These are phyloP conservation scores for Backusella circina DNA, from an alignment of 192 early-diverging fungal genomes.

Conservation along the genomic window DNA sequence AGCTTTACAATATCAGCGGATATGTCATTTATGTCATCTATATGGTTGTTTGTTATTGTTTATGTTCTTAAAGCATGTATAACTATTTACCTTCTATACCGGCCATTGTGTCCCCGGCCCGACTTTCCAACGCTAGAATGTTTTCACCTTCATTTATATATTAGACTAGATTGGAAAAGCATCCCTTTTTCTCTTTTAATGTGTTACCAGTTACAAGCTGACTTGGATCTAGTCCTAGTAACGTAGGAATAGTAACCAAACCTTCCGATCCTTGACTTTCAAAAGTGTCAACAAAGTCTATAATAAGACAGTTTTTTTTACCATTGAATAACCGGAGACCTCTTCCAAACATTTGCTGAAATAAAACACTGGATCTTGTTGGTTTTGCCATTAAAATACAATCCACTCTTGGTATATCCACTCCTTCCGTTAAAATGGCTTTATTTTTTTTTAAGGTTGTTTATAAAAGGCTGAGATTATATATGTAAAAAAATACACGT, in stretches of 20 bases:
- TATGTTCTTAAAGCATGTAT: too few relatives aligned
- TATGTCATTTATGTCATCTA: background rate
- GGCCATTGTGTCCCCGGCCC: conserved; percentile 1
- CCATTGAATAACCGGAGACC: conserved; percentile 66
- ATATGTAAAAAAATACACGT: conserved; percentile 19
- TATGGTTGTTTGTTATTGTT: background rate
- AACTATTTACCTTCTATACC: background rate
- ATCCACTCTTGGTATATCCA: conserved; percentile 88
- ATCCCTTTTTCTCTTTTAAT: background rate
- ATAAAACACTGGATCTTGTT: conserved; percentile 77
- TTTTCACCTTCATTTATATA: background rate
- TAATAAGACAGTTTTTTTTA: conserved; percentile 76
- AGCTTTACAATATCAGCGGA: conserved; percentile 18
- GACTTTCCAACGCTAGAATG: background rate
- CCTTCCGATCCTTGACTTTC: conserved; percentile 30
- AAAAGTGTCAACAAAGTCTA: conserved; percentile 87
- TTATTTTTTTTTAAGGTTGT: background rate
- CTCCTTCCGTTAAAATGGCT: conserved; percentile 61
- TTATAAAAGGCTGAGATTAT: background rate
- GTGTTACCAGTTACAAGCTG: conserved; percentile 2
- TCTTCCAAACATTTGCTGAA: conserved; percentile 96
- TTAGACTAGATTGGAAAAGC: background rate
- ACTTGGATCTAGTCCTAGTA: conserved; percentile 72
- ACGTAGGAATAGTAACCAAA: conserved; percentile 70
- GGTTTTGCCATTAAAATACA: conserved; percentile 85